Evolutionary conservation across 2,329 filamentous ascomycete genomes (phyloP).

Genomic region (Fusarium udum): DNA sequence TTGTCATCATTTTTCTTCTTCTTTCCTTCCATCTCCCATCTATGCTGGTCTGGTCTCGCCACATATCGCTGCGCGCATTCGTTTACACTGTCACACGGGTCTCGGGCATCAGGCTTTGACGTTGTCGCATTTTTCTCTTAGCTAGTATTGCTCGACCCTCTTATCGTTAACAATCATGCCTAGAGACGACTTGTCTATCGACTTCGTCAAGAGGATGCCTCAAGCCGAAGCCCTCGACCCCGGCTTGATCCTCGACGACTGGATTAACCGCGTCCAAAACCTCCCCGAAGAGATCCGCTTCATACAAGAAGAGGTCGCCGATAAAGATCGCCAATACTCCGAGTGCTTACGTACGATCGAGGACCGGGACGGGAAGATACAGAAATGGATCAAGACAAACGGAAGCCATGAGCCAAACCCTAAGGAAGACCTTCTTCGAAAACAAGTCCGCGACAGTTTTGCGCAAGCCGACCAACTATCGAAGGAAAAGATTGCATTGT

Average conservation of each 20-base stretch:
- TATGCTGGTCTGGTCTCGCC: conserved; percentile 6
- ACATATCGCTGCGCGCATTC: conserved; percentile 18
- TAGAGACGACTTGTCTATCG: conserved; percentile 77
- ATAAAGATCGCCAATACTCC: conserved; percentile 78
- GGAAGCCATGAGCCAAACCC: conserved; percentile 78
- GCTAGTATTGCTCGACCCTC: conserved; percentile 38
- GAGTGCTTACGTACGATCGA: conserved; percentile 75
- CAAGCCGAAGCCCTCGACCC: conserved; percentile 70
- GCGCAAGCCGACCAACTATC: conserved; percentile 75
- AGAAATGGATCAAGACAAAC: conserved; percentile 83
- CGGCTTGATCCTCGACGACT: conserved; percentile 79
- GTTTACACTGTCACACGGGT: conserved; percentile 29
- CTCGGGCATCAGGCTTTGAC: conserved; percentile 28
- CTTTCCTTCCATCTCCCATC: conserved; percentile 20
- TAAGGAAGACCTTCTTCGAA: conserved; percentile 75
- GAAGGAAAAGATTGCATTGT: conserved; percentile 77
- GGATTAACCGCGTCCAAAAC: conserved; percentile 78
- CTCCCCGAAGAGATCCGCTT: conserved; percentile 84
- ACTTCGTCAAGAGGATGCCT: conserved; percentile 74
- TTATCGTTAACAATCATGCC: conserved; percentile 71
- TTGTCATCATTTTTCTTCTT: conserved; percentile 19
- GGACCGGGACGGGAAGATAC: conserved; percentile 77
- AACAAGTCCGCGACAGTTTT: conserved; percentile 74
- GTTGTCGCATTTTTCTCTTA: conserved; percentile 35
- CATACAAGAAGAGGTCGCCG: conserved; percentile 82